phyloP scores from a whole-genome alignment of 495 filamentous ascomycete species.

The Bacidia rubella region DNA sequence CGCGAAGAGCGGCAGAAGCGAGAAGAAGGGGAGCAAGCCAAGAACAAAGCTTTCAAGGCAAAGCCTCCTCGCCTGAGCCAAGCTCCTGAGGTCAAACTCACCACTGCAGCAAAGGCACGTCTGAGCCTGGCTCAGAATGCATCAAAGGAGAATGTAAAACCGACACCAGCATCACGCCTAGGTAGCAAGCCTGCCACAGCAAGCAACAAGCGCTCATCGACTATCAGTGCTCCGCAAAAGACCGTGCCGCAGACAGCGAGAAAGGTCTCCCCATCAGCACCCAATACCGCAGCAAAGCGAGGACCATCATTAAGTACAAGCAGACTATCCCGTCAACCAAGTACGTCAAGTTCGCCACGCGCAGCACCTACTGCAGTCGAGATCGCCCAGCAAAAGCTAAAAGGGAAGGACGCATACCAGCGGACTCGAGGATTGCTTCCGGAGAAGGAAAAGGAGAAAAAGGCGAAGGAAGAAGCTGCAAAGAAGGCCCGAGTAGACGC shows the following conservation, averaged over 20 bases:
- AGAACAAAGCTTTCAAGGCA: conserved; percentile 49
- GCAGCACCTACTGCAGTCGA: conserved; percentile 5
- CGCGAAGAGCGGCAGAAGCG: conserved; percentile 48
- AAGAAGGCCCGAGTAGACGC: conserved; percentile 47
- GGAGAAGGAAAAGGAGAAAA: conserved; percentile 37
- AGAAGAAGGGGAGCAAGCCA: conserved; percentile 35
- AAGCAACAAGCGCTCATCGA: conserved; percentile 14
- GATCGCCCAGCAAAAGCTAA: conserved; percentile 27
- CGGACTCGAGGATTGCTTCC: conserved; percentile 37
- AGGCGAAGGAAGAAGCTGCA: conserved; percentile 43
- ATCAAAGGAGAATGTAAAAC: conserved; percentile 1
- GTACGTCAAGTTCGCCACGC: conserved; percentile 1
- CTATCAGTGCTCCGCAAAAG: conserved; percentile 11
- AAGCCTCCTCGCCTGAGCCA: conserved; percentile 38
- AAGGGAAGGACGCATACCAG: conserved; percentile 47
- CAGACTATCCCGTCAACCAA: conserved; percentile 11
- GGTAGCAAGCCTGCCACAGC: background rate
- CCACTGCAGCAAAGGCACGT: conserved; percentile 43
- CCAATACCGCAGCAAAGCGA: conserved; percentile 5
- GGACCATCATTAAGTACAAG: conserved; percentile 1
- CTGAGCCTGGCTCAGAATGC: conserved; percentile 25
- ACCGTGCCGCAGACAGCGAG: background rate
- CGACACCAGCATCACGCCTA: conserved; percentile 8
- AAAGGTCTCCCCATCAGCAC: conserved; percentile 2
- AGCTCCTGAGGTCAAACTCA: conserved; percentile 29